These are phyloP conservation scores for Taiwanofungus camphoratus DNA, from an alignment of 1,284 basidiomycete species.

Conservation along the genomic window DNA sequence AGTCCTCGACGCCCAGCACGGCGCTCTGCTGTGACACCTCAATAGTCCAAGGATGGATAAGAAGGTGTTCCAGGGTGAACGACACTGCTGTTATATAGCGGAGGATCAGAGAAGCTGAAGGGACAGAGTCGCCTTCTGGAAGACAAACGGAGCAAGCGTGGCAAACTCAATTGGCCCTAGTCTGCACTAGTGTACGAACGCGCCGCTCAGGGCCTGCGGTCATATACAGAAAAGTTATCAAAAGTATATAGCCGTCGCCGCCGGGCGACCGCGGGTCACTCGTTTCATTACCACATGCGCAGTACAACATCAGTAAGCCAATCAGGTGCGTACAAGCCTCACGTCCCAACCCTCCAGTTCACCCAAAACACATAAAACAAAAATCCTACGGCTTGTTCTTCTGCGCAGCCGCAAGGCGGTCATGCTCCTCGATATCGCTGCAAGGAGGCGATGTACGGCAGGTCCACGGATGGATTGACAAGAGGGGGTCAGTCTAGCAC, in stretches of 20 bases:
- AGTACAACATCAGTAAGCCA: no score
- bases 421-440: constrained; percentile 78
- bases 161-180: constrained; percentile 6
- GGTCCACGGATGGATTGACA: constrained; percentile 6
- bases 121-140: constrained; percentile 3
- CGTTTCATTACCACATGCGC: no score
- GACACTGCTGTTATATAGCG: constrained; percentile 6
- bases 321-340: no score
- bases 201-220: neutral
- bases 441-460: no score
- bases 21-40: no score
- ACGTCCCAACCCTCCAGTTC: neutral
- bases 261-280: no score
- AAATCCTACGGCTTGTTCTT: constrained; percentile 1
- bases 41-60: no score
- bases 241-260: neutral
- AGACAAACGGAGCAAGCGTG: constrained; percentile 8
- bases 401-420: constrained; percentile 44
- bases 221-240: neutral
- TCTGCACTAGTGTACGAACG: constrained; percentile 5
- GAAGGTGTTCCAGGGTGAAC: no score
- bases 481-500: neutral
- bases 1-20: no score
- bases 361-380: neutral
- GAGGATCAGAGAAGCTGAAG: constrained; percentile 1